Conservation (phyloP, 495 filamentous ascomycete species). For the Cetradonia linearis region DNA sequence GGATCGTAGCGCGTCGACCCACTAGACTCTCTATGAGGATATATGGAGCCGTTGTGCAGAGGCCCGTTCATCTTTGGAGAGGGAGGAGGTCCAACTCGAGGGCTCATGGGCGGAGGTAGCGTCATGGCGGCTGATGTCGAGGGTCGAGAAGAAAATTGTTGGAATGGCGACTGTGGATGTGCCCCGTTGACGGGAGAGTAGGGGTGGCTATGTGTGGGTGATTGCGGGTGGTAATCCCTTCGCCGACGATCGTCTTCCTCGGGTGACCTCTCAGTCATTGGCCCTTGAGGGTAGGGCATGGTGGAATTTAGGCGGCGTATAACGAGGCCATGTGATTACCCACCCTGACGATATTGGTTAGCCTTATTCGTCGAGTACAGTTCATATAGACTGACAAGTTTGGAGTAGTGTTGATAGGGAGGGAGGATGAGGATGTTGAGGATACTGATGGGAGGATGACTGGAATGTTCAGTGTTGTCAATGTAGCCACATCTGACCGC, state of each 20-base stretch:
- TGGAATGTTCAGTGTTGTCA: slow-evolving; percentile 7
- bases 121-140: slow-evolving; percentile 21
- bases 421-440: slow-evolving; percentile 13
- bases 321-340: slow-evolving; percentile 20
- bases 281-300: slow-evolving; percentile 8
- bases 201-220: slow-evolving; percentile 20
- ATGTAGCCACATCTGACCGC: slow-evolving; percentile 15
- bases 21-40: slow-evolving; percentile 18
- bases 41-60: slow-evolving; percentile 18
- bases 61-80: slow-evolving; percentile 25
- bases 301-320: slow-evolving; percentile 6
- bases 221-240: slow-evolving; percentile 25
- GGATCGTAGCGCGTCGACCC: slow-evolving; percentile 40
- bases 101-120: slow-evolving; percentile 22
- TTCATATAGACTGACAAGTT: slow-evolving; percentile 1
- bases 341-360: slow-evolving; percentile 1
- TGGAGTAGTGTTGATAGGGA: neutral
- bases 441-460: neutral
- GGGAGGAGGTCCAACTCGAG: slow-evolving; percentile 19
- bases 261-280: slow-evolving; percentile 23
- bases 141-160: slow-evolving; percentile 23
- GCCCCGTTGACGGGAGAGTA: slow-evolving; percentile 24
- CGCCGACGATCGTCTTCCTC: slow-evolving; percentile 27
- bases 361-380: neutral
- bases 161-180: slow-evolving; percentile 21